Base-by-base conservation (phyloP, 176 grass and related monocot species). In the Zizania latifolia region DNA sequence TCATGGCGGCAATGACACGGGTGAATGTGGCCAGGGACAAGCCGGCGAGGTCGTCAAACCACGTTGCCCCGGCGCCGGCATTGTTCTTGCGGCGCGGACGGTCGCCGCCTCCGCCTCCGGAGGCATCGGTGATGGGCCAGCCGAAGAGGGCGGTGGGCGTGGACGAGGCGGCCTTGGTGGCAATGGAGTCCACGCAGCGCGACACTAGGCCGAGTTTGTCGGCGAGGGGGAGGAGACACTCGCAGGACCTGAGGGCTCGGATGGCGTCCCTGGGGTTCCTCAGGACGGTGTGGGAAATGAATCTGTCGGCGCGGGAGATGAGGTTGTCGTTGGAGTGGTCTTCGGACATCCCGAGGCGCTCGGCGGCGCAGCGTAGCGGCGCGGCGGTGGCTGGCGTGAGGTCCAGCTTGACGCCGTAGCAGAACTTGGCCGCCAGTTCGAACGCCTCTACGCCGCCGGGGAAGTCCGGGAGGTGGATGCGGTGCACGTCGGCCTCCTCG, bases 401-500 rank as follows among this genome's bases (percentile, higher is more conserved):
- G 70, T 95, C 92, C 11, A 99, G 88, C 78, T 95, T 99, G 15
- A 95, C 89, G 71, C 92, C 96, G 68, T 99, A 99, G 87, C 96
- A 99, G 83, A 99, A 99, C 79, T 99, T 99, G 72, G 96, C 92
- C 27, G 96, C 91, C 4, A 78, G 75, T 86, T 95, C 96, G 72
- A 95, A 99, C 24, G 81, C 86, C 78, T 92, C 96, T 15, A 76
- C 78, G 35, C 92, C 89, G 62, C 92, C 91, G 29, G 92, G 92
- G 65, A 94, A 99, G 22, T 82, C 89, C 3, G 87, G 92, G 36
- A 99, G 87, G 38, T 79, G 70, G 84, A 95, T 95, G 77, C 85
- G 82, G 80, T 76, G 92, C 19, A 74, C 77, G 31, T 92, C 89
- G 14, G 86, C 89, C 38, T 98, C 91, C 28, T 89, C 84, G n/a